A percentile compares a stretch with the other conserved stretches of the same genome.
phyloP scores from a whole-genome alignment of 2,329 filamentous ascomycete genomes.

The Aspergillus carbonarius region DNA sequence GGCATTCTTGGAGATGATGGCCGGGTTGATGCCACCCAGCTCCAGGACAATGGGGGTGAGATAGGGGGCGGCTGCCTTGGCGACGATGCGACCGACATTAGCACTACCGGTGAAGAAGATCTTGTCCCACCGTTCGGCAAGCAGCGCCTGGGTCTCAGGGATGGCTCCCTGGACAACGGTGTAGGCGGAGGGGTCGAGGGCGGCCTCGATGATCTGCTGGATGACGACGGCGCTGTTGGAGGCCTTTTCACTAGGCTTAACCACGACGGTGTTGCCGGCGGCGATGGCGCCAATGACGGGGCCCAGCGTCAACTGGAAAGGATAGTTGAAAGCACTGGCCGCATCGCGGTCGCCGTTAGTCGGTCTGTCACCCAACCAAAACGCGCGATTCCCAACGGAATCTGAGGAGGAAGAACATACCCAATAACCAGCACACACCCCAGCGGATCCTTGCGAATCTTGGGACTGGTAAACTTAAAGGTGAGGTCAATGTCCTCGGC shows the following conservation, averaged over 20 bases:
- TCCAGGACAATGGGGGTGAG: constrained; percentile 87
- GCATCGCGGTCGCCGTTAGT: background rate
- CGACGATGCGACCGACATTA: constrained; percentile 78
- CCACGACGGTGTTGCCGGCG: constrained; percentile 81
- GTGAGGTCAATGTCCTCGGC: constrained; percentile 67
- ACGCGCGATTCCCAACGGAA: background rate
- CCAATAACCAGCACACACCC: constrained; percentile 83
- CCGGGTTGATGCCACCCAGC: constrained; percentile 87
- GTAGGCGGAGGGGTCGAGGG: constrained; percentile 76
- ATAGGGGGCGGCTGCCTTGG: constrained; percentile 83
- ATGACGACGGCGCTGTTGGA: constrained; percentile 74
- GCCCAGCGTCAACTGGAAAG: constrained; percentile 73
- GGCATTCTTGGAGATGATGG: constrained; percentile 82
- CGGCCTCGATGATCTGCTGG: constrained; percentile 72
- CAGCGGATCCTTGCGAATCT: constrained; percentile 81
- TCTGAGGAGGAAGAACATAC: constrained; percentile 45
- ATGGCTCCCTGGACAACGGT: constrained; percentile 76
- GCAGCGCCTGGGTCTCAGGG: constrained; percentile 74
- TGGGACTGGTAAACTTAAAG: constrained; percentile 69
- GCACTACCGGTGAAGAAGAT: constrained; percentile 91
- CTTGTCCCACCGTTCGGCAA: constrained; percentile 94
- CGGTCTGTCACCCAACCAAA: background rate
- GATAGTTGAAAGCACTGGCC: constrained; percentile 82
- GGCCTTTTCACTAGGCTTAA: constrained; percentile 88
- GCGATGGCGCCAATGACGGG: constrained; percentile 87